Evolutionary conservation across 108 stramenopile genomes (phyloP), one percentile per base, ranked within the genome.

Genomic region (Poteriospumella lacustris): DNA sequence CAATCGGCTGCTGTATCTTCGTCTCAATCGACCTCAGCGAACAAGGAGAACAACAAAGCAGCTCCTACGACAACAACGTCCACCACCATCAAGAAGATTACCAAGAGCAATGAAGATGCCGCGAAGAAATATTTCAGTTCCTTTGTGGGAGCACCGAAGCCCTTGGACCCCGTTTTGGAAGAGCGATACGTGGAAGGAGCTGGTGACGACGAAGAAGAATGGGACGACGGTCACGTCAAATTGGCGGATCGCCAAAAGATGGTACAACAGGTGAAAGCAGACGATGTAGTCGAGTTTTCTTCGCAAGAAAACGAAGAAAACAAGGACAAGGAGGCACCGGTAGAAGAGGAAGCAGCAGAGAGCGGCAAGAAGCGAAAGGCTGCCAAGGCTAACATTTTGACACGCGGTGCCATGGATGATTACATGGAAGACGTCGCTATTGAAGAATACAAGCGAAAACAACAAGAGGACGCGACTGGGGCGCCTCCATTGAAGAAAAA

Each of bases 361-460:
- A 15, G 15, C 47, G 19, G 19, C 15, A 52, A 52, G 47, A 52
- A 52, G 47, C 47, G 47, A 15, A 15, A 9, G 19, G 15, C 15
- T 9, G 19, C 9, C 15, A 52, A 52, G 47, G 47, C 47, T 52
- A 15, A 9, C 19, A 19, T 52, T 52, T 52, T 19, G 9, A 64
- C 60, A 34, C 60, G 60, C 9, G 60, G 60, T 64, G 60, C 60
- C 31, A 64, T 64, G 60, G 60, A 64, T 64, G 60, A 64, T 24
- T 64, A 12, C 31, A 24, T 64, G 60, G 12, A 64, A 24, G 60
- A 64, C 36, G 60, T 24, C 36, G 60, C 24, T 31, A 64, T 64
- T 64, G 60, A 26, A 12, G n/a, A n/a, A n/a, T n/a, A n/a, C n/a
- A 3, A 64, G 60, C 60, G 36, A 34, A 3, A 24, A 3, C 29